phyloP scores from a whole-genome alignment of 495 filamentous ascomycete species.

The Penicillium chermesinum region DNA sequence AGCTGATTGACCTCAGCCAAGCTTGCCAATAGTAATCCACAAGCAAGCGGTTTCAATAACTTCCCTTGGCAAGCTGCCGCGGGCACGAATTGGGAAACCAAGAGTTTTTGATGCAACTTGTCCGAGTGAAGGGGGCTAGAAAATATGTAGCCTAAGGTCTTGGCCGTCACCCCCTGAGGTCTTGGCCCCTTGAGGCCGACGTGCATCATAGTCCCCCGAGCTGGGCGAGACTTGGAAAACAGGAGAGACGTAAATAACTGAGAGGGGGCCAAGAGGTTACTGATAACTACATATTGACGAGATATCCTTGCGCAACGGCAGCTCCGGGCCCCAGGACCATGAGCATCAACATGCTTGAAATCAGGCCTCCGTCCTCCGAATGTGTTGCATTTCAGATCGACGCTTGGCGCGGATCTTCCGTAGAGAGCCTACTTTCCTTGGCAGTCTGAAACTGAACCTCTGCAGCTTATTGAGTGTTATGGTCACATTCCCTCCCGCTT shows the following conservation, averaged over 20 bases:
- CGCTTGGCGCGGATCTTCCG: constrained; percentile 6
- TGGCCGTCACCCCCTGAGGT: constrained; percentile 13
- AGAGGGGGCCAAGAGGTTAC: no score
- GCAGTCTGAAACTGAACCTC: no score
- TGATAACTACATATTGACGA: no score
- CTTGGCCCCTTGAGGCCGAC: constrained; percentile 13
- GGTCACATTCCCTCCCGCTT: no score
- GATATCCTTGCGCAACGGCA: neutral
- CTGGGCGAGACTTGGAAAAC: no score
- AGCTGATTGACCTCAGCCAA: neutral
- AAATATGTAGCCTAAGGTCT: constrained; percentile 2
- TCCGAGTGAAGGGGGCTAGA: neutral
- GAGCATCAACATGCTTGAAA: no score
- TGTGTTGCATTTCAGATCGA: constrained; percentile 3
- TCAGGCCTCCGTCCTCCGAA: no score
- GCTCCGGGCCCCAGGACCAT: no score
- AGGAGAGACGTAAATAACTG: no score
- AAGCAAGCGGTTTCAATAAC: neutral
- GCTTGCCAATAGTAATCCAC: neutral
- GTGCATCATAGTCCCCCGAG: no score
- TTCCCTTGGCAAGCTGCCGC: neutral
- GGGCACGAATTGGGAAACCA: neutral
- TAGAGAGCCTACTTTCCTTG: neutral
- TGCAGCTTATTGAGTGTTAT: no score
- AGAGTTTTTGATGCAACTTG: neutral